Evolutionary conservation across 2,329 filamentous ascomycete species (phyloP), one percentile per base, ranked within the genome.

Genomic region (Talaromyces sp.): DNA sequence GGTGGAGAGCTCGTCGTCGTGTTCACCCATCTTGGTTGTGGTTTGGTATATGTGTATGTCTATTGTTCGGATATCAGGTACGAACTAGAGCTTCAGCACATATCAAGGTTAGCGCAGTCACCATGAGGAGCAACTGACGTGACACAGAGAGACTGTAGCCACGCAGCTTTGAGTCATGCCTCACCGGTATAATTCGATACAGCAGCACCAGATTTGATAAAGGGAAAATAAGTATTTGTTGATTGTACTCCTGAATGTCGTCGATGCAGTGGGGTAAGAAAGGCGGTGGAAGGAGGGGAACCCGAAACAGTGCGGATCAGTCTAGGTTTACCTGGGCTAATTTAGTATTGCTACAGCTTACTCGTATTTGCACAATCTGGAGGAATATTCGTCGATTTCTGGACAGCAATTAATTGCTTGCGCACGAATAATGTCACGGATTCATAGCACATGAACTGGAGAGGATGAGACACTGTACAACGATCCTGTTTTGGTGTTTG

Each of bases 1-100:
- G 69, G 92, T 90, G 79, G 91, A 84, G 71, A 94, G 88, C 75
- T 98, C 94, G 68, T 97, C 92, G 13, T 91, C 86, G 70, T 89
- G 83, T 73, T 88, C 85, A 71, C 88, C 84, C 89, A 92, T 92
- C 73, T 73, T 84, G 19, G 15, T 29, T 22, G 54, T 47, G 3
- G 17, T 22, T 54, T 22, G 29, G n/a, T 31, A 22, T 56, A 36
- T 36, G 29, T 56, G 31, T 56, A 36, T 56, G 31, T 38, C 51
- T 54, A 53, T n/a, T 13, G 51, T 36, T 36, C n/a, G 29, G n/a
- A 36, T 56, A 56, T 25, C n/a, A n/a, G 51, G 53, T 56, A 56
- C 19, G 31, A 38, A 56, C 53, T 56, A 8, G 53, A 56, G 19
- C 53, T 38, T 56, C 29, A 56, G 38, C 53, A 56, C n/a, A 56